These are phyloP conservation scores for Raffaelea deltoideospora DNA, from an alignment of 2,329 filamentous ascomycete species.

Conservation along the genomic window DNA sequence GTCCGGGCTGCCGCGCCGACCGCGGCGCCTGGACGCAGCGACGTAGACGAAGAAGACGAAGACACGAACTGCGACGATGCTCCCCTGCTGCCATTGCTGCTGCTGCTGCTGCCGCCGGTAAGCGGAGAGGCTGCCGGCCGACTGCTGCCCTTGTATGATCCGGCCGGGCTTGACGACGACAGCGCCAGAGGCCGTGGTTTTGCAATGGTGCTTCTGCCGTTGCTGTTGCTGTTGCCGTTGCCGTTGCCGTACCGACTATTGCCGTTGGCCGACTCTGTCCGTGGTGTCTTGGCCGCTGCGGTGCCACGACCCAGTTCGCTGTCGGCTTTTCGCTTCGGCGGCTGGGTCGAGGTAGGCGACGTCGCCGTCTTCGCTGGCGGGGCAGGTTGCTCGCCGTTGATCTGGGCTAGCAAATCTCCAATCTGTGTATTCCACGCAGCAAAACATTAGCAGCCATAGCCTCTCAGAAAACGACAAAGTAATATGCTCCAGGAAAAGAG, in stretches of 20 bases:
- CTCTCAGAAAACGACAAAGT: too few species aligned
- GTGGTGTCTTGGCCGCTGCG: slow-evolving; percentile 27
- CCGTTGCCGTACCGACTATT: neutral
- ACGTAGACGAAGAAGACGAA: too few species aligned
- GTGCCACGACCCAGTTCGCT: slow-evolving; percentile 25
- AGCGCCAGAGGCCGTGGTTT: too few species aligned
- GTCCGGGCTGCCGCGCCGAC: too few species aligned
- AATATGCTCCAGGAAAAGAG: too few species aligned
- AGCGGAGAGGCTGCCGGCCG: too few species aligned
- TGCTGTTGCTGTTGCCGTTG: neutral
- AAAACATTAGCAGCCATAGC: too few species aligned
- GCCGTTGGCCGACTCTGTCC: slow-evolving; percentile 11
- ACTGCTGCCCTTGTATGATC: too few species aligned
- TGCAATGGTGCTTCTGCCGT: neutral
- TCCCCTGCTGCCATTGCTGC: too few species aligned
- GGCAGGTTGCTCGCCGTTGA: slow-evolving; percentile 39
- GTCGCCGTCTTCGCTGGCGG: slow-evolving; percentile 12
- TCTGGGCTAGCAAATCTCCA: slow-evolving; percentile 44
- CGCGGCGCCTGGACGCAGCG: too few species aligned
- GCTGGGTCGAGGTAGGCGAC: slow-evolving; percentile 17
- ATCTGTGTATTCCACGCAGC: slow-evolving; percentile 25
- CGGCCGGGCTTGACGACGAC: neutral
- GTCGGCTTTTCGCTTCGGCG: slow-evolving; percentile 42
- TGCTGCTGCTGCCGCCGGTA: too few species aligned
- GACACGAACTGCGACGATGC: too few species aligned